phyloP scores from a whole-genome alignment of 2,329 filamentous ascomycete species.

The Coniochaeta sp. region DNA sequence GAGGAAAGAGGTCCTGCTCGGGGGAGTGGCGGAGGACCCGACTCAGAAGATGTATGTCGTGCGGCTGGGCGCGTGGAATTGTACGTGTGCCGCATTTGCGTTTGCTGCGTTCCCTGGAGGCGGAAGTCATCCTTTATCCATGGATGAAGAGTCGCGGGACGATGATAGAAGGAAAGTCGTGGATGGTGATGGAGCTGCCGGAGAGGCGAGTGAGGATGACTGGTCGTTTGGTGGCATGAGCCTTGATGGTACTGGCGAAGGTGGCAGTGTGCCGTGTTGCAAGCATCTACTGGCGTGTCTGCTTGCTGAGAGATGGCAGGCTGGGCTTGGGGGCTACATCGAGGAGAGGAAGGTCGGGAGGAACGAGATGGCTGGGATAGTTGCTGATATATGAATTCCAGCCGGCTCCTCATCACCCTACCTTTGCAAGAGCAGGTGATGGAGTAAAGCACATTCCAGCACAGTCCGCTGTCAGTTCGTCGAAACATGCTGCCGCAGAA shows the following conservation, averaged over 20 bases:
- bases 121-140: constrained; percentile 4
- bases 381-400: constrained; percentile 21
- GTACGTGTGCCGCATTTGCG: constrained; percentile 79
- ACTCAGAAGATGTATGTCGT: constrained; percentile 54
- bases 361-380: constrained; percentile 69
- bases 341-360: constrained; percentile 44
- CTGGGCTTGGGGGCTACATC: constrained; percentile 48
- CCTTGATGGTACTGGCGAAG: constrained; percentile 23
- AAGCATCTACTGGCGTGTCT: constrained; percentile 87
- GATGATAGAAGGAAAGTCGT: neutral
- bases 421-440: too few species aligned
- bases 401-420: constrained; percentile 2
- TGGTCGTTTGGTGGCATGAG: constrained; percentile 42
- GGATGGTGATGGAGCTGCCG: neutral
- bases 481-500: neutral
- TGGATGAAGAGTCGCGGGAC: neutral
- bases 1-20: neutral
- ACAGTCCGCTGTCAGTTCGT: neutral
- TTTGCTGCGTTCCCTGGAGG: constrained; percentile 57
- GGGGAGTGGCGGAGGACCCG: constrained; percentile 4
- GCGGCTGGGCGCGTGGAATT: constrained; percentile 72
- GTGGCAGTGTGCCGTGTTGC: constrained; percentile 52
- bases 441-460: neutral
- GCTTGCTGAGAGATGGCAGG: constrained; percentile 58
- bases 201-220: neutral